Evolutionary conservation across 2,329 filamentous ascomycete genomes (phyloP).

Genomic region (Colletotrichum simmondsii): DNA sequence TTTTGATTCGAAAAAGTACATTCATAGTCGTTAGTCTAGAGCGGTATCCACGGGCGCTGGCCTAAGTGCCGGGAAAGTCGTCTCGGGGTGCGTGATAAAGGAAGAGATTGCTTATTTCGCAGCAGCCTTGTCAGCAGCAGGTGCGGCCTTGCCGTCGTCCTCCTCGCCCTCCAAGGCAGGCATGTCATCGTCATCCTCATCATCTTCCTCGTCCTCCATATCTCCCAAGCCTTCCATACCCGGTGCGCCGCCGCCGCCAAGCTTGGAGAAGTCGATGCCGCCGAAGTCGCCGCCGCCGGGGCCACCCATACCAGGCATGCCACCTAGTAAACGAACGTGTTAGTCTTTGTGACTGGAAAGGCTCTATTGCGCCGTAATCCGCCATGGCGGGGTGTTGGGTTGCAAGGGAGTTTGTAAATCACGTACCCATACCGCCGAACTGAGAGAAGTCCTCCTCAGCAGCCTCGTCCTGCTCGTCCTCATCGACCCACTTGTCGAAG

Average conservation of each 20-base stretch:
- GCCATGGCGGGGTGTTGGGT: constrained; percentile 2
- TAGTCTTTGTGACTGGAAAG: constrained; percentile 16
- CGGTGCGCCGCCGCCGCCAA: constrained; percentile 69
- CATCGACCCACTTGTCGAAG: constrained; percentile 99
- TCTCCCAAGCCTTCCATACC: constrained; percentile 59
- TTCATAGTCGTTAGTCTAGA: constrained; percentile 34
- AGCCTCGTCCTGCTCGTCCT: constrained; percentile 96
- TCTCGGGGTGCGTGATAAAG: constrained; percentile 7
- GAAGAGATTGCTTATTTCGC: constrained; percentile 27
- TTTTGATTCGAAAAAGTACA: constrained; percentile 30
- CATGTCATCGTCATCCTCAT: constrained; percentile 86
- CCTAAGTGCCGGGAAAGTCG: constrained; percentile 2
- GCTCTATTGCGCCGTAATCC: background rate
- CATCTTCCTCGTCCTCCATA: constrained; percentile 70
- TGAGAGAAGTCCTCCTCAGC: constrained; percentile 82
- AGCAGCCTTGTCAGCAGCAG: constrained; percentile 19
- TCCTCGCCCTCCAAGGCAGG: constrained; percentile 79
- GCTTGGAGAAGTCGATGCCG: constrained; percentile 94
- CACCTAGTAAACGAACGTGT: constrained; percentile 48
- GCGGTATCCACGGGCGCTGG: constrained; percentile 15
- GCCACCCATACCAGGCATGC: constrained; percentile 63
- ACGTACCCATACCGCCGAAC: constrained; percentile 74
- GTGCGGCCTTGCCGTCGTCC: constrained; percentile 34
- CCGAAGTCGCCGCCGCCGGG: constrained; percentile 77
- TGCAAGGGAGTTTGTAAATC: background rate